phyloP scores from a whole-genome alignment of 148 eudicot genomes.

The Mesembryanthemum crystallinum region DNA sequence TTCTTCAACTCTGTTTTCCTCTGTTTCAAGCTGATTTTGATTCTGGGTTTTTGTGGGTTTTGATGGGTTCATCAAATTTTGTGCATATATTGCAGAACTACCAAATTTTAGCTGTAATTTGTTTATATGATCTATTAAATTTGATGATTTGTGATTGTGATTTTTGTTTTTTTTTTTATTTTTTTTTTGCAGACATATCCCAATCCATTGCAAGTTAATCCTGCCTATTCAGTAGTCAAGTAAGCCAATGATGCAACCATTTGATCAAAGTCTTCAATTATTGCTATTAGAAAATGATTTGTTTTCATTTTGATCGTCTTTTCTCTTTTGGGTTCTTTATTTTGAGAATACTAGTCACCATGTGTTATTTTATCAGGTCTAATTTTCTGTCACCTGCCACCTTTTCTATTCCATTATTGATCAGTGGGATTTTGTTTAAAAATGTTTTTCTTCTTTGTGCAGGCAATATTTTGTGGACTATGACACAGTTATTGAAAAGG shows the following conservation, averaged over 20 bases:
- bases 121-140: not conserved
- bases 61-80: not conserved
- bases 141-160: not conserved
- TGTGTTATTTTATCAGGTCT: not conserved
- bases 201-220: slow-evolving; percentile 78
- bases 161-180: not conserved
- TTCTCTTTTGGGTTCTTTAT: not conserved
- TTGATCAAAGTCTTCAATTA: slow-evolving; percentile 19
- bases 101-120: not conserved
- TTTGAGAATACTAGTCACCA: slow-evolving; percentile 8
- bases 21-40: slow-evolving; percentile 14
- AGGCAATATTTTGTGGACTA: slow-evolving; percentile 87
- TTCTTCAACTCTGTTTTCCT: slow-evolving; percentile 3
- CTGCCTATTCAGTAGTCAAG: slow-evolving; percentile 73
- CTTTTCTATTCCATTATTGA: not conserved
- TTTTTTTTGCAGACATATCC: slow-evolving; percentile 50
- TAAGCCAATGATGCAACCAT: slow-evolving; percentile 32
- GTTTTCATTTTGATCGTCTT: not conserved
- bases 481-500: slow-evolving; percentile 77
- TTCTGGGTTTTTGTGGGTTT: slow-evolving; percentile 5
- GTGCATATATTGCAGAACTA: not conserved
- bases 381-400: slow-evolving; percentile 5
- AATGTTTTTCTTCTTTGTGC: slow-evolving; percentile 9
- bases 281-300: slow-evolving; percentile 8
- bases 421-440: slow-evolving; percentile 1